These are phyloP conservation scores for Picea glauca DNA, from an alignment of 75 land plant species.

Conservation along the genomic window DNA sequence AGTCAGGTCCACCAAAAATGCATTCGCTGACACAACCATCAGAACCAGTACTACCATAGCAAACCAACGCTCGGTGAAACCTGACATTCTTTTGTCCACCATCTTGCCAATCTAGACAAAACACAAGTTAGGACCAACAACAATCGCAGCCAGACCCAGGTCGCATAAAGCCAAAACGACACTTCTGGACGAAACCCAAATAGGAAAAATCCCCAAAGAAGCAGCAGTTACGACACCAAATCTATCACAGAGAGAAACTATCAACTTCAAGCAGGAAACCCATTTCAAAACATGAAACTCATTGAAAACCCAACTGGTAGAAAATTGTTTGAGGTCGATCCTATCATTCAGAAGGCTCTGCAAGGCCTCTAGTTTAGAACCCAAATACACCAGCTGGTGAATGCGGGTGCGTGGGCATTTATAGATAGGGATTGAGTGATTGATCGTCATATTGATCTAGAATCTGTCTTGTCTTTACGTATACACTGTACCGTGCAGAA, in stretches of 20 bases:
- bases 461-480: background rate
- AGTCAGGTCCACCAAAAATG: conserved; percentile 34
- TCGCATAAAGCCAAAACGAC: background rate
- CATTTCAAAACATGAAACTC: background rate
- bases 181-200: background rate
- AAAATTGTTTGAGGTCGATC: background rate
- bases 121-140: background rate
- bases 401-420: background rate
- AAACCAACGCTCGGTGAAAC: background rate
- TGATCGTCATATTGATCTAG: background rate
- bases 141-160: background rate
- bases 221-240: background rate
- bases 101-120: background rate
- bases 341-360: background rate
- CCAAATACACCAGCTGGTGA: background rate
- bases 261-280: background rate
- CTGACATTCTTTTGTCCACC: background rate
- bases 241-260: background rate
- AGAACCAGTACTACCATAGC: background rate
- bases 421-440: background rate
- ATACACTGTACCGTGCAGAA: background rate
- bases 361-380: no score
- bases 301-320: background rate
- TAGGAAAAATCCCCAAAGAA: background rate
- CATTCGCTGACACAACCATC: background rate